Base-by-base conservation (phyloP, 257 asterid genomes). In the Ophiorrhiza pumila region DNA sequence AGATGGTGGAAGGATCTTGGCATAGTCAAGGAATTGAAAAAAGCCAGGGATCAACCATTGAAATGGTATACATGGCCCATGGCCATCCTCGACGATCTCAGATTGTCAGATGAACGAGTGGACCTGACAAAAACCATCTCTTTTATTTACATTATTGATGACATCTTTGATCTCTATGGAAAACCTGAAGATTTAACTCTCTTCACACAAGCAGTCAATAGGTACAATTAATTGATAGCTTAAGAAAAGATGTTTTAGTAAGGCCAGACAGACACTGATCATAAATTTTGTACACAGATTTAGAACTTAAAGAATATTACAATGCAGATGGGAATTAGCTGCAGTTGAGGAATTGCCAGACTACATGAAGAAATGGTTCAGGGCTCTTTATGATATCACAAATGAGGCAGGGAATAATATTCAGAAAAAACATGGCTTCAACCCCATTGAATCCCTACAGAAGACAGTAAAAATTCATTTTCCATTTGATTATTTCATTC, bases 1-100 rank as follows among this genome's bases (percentile, higher is more conserved):
- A 88, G 91, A 73, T 87, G 92, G 90, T 83, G 90, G 95, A 71
- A 31, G 2, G 76, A 65, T 29, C 71, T 87, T 31, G 82, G 85
- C 4, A 64, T 85, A 20, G 50, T 57, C 0, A 29, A 49, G 55
- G 89, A 83, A 1, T 74, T 83, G 42, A 77, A 80, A 77, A 59
- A 58, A 6, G 77, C 81, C 10, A 73, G 86, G 69, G 69, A 83
- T 25, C 87, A 80, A 37, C 87, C 83, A 29, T 31, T 71, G 27
- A 83, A 83, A 77, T 83, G 85, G 85, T 75, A 83, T 69, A 41
- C 79, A 12, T 80, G 87, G 81, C 22, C 85, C 42, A 75, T 78
- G 80, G 85, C 77, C 11, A 4, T 22, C 1, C 50, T 77, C 7
- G 17, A 37, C 1, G 83, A 75, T 68, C 73, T 77, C 45, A 39